These are phyloP conservation scores for Aschersonia sp. DNA, from an alignment of 2,329 filamentous ascomycete species.

Conservation along the genomic window DNA sequence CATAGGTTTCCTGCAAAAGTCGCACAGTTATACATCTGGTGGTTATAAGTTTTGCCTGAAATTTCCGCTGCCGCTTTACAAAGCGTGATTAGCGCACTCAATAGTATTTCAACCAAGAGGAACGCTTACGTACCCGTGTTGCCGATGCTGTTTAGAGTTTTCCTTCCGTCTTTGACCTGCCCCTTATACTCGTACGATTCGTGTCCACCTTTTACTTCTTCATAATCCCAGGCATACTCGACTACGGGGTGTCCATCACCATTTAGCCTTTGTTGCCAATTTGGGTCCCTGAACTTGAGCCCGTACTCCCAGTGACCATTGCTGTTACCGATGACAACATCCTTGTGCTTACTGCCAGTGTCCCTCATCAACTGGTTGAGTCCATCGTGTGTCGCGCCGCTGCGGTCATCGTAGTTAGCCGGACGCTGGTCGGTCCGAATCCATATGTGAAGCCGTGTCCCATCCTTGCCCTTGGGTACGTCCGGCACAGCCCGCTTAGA, in stretches of 20 bases:
- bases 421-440: background rate
- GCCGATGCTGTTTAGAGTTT: background rate
- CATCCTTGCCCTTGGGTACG: background rate
- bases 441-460: background rate
- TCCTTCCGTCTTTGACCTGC: background rate
- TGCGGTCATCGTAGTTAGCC: background rate
- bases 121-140: background rate
- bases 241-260: background rate
- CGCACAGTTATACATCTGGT: background rate
- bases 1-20: background rate
- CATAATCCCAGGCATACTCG: background rate
- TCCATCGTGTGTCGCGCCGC: background rate
- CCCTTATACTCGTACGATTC: background rate
- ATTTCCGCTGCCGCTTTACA: background rate
- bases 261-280: background rate
- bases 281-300: background rate
- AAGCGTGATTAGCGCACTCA: background rate
- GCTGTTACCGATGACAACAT: background rate
- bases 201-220: background rate
- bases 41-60: background rate
- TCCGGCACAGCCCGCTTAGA: background rate
- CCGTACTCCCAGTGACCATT: background rate
- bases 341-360: background rate
- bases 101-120: background rate
- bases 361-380: background rate